A percentile compares a stretch with the other conserved stretches of the same genome.
These are phyloP conservation scores for Paraurostyla sp. DNA, from an alignment of 73 alveolate genomes.

Conservation along the genomic window DNA sequence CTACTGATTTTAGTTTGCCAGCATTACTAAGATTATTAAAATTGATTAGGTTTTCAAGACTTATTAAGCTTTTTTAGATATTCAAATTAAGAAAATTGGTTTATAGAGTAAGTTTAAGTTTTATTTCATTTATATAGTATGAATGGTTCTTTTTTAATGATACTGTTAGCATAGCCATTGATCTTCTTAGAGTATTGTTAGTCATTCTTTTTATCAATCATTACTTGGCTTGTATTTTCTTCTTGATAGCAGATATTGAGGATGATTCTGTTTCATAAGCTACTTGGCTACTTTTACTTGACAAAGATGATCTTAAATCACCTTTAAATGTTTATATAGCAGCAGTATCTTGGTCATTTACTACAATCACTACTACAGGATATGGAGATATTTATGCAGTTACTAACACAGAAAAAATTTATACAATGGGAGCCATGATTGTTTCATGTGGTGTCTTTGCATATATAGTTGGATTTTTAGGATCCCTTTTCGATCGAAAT, in stretches of 20 bases:
- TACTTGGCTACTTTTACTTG: constrained; percentile 5
- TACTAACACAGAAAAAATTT: constrained; percentile 81
- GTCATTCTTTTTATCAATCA: constrained; percentile 37
- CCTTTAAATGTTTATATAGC: constrained; percentile 71
- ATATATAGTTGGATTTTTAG: constrained; percentile 86
- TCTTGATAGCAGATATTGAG: constrained; percentile 45
- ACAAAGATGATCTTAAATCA: neutral
- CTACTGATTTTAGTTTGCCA: constrained; percentile 38
- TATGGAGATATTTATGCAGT: constrained; percentile 93
- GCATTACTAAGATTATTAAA: constrained; percentile 19
- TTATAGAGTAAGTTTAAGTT: constrained; percentile 36
- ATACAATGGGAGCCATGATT: constrained; percentile 78
- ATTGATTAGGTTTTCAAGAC: neutral
- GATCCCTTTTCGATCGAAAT: constrained; percentile 77
- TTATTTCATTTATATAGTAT: neutral
- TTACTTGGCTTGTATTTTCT: constrained; percentile 58
- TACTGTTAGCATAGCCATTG: constrained; percentile 3
- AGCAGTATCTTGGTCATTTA: constrained; percentile 80
- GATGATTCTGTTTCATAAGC: neutral
- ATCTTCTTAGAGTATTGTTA: neutral
- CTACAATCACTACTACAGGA: constrained; percentile 93
- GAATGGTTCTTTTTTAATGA: constrained; percentile 59
- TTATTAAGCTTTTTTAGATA: constrained; percentile 3
- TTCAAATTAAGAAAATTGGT: constrained; percentile 51
- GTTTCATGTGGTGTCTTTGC: constrained; percentile 90